These are phyloP conservation scores for Warburgia ugandensis DNA, from an alignment of 164 flowering plant species.

Conservation along the genomic window DNA sequence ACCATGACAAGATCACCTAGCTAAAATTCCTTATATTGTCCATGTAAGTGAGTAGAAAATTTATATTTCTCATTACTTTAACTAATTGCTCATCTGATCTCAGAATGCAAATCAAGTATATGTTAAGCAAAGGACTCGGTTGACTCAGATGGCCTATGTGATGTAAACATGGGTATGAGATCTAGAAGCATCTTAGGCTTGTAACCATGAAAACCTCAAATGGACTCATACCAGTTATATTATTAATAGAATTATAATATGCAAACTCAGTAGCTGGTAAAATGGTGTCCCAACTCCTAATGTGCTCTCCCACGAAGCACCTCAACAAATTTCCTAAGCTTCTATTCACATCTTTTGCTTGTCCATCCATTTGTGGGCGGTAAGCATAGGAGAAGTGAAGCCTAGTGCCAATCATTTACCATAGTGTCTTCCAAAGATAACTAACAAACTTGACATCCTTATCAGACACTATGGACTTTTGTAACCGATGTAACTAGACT, in stretches of 20 bases:
- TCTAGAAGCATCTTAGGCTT: constrained; percentile 3
- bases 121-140: background rate
- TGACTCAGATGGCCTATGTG: background rate
- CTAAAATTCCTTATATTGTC: background rate
- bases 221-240: background rate
- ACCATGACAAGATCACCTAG: too few relatives aligned
- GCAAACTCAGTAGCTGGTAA: background rate
- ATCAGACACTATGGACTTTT: too few relatives aligned
- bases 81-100: background rate
- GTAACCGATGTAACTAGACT: too few relatives aligned
- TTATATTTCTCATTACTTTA: background rate
- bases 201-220: background rate
- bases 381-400: background rate
- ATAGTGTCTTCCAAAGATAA: background rate
- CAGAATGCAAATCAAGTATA: background rate
- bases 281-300: background rate
- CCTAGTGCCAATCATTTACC: background rate
- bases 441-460: background rate
- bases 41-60: background rate
- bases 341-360: constrained; percentile 2
- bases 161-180: background rate
- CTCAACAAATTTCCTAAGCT: background rate
- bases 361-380: constrained; percentile 1
- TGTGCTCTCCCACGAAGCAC: background rate
- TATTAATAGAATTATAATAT: background rate